These are phyloP conservation scores for Ganoderma multipileum DNA, from an alignment of 1,284 basidiomycete species.

Conservation along the genomic window DNA sequence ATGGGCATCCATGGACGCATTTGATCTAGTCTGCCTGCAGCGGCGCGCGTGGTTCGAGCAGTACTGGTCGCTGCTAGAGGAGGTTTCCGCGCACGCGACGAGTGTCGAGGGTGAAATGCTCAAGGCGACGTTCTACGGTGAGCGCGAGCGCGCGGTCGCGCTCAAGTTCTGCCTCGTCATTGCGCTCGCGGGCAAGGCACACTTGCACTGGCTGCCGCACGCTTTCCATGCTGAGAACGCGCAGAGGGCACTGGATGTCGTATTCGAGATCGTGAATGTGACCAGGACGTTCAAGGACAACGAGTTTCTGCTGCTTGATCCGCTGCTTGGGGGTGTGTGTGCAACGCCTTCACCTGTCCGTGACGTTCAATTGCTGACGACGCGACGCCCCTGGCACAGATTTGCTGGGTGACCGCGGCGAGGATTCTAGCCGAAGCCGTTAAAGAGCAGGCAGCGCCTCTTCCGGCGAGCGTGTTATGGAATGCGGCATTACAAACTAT, in stretches of 20 bases:
- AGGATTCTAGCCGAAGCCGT: conserved; percentile 25
- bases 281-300: conserved; percentile 34
- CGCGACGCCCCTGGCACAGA: conserved; percentile 9
- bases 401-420: conserved; percentile 30
- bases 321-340: conserved; percentile 35
- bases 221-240: conserved; percentile 30
- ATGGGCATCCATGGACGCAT: conserved; percentile 24
- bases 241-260: conserved; percentile 29
- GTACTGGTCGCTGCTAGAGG: conserved; percentile 38
- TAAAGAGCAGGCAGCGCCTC: conserved; percentile 3
- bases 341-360: neutral
- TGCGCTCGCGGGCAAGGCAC: conserved; percentile 33
- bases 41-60: conserved; percentile 33
- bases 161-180: conserved; percentile 36
- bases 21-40: conserved; percentile 18
- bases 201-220: conserved; percentile 33
- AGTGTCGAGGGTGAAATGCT: conserved; percentile 33
- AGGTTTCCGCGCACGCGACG: conserved; percentile 32
- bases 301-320: conserved; percentile 33
- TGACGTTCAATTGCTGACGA: neutral
- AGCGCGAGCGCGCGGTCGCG: conserved; percentile 30
- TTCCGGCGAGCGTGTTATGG: conserved; percentile 21
- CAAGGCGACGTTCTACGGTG: conserved; percentile 30
- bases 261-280: conserved; percentile 33
- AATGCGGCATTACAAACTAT: conserved; percentile 23